Base-by-base conservation (phyloP, 2,329 filamentous ascomycete genomes). In the Immersiporthe knoxdaviesiana region DNA sequence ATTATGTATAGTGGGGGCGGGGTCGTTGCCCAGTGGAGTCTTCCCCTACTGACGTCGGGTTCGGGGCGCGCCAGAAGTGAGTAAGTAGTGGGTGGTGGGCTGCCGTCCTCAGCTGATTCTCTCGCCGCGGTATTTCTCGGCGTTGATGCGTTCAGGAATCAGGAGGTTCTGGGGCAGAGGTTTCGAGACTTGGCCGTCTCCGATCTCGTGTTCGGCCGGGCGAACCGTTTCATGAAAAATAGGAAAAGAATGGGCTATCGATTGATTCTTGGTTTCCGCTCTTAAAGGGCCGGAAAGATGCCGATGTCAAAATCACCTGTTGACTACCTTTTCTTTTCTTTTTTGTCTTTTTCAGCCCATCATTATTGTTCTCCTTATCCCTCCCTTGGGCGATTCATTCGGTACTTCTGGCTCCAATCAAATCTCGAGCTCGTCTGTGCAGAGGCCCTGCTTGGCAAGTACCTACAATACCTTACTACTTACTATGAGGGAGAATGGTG, bases 121-220 rank as follows among this genome's bases (percentile, higher is more conserved):
- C 67, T 60, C 65, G 59, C 63, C 70, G 67, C 67, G 54, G 63
- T 71, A 67, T 71, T 69, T 71, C 67, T 71, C 70, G 70, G 67
- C 67, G 56, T 67, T 67, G 64, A 67, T 35, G 56, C 8, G 63
- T 16, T 63, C 63, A 68, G 8, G 41, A 64, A 66, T 67, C 69
- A 69, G 64, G 56, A 69, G 67, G 70, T 69, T 65, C 35, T 52
- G 21, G 54, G 14, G 41, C 41, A 66, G 58, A 37, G 44, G 50
- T 65, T 65, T 58, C 54, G 58, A 68, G 24, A 65, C 59, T 58
- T 60, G 56, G 32, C 37, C 30, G 14, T 32, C 24, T 56, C 21
- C 8, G 27, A 71, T 69, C 64, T 69, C 67, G 61, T 69, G 66
- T 69, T 69, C 62, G 32, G 44, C 67, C 68, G 52, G 50, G 47